Evolutionary conservation across 805 yeast genomes (phyloP), one percentile per base, ranked within the genome.

Genomic region (Yarrowia sp.): DNA sequence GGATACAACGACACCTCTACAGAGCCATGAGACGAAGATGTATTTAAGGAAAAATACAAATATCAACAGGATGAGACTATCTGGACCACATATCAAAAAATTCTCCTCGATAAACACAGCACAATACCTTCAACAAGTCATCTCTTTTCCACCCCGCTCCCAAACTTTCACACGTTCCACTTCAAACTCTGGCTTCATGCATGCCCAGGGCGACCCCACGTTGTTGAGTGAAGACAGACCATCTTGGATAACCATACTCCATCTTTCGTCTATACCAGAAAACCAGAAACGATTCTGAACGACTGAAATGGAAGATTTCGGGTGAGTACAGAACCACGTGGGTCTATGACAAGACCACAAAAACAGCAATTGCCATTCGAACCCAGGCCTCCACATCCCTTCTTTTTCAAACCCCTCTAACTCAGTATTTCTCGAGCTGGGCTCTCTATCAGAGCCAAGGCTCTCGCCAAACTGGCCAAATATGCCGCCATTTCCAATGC

Each of bases 381-480:
- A n/a, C n/a, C n/a, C n/a, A n/a, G n/a, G n/a, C n/a, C n/a, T n/a
- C n/a, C n/a, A n/a, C n/a, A n/a, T n/a, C n/a, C n/a, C n/a, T n/a
- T n/a, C n/a, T n/a, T n/a, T n/a, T n/a, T n/a, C n/a, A n/a, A n/a
- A n/a, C n/a, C n/a, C n/a, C n/a, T n/a, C n/a, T 61, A 61, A 61
- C 63, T 8, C 36, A 78, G 81, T 3, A 67, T 78, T 24, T 72
- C 79, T 17, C 72, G 80, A 41, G 72, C 71, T 7, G 56, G 61
- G 19, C 48, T 61, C 22, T 71, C 78, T 10, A 71, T 79, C 19
- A 70, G 81, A 41, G 74, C 76, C 16, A 71, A 67, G 32, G 81
- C 81, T 5, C 72, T 80, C 48, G 73, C 74, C 46, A 76, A 72
- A 66, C 67, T 79, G 65, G 80, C 81, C 1, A 19, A 48, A 6